These are phyloP conservation scores for Sarocladium brachiariae DNA, from an alignment of 2,329 filamentous ascomycete genomes.

Conservation along the genomic window DNA sequence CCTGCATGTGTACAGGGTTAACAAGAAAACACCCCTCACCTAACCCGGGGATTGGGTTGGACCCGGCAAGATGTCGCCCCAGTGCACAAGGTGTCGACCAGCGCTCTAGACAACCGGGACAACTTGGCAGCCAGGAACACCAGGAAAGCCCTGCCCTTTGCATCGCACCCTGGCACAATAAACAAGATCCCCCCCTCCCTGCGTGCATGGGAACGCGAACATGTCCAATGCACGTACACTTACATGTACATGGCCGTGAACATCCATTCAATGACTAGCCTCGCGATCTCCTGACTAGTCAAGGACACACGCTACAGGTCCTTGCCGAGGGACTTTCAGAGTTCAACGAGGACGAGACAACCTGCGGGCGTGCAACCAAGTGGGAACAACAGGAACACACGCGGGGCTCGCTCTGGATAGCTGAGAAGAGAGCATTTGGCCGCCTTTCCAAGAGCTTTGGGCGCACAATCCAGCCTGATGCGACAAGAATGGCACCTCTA, in stretches of 20 bases:
- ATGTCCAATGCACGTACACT: too few relatives aligned
- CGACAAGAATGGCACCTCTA: conserved; percentile 8
- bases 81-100: background rate
- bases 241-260: too few relatives aligned
- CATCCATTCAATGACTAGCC: too few relatives aligned
- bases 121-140: conserved; percentile 5
- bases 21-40: background rate
- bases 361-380: background rate
- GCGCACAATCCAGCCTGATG: conserved; percentile 9
- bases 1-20: background rate
- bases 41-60: background rate
- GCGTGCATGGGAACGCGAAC: background rate
- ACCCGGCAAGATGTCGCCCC: background rate
- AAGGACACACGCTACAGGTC: too few relatives aligned
- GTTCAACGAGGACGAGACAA: background rate
- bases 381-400: too few relatives aligned
- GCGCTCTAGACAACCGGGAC: background rate
- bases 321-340: background rate
- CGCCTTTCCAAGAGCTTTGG: conserved; percentile 2
- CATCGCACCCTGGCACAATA: background rate
- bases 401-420: too few relatives aligned
- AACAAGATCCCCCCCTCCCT: background rate
- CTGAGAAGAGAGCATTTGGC: too few relatives aligned
- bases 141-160: background rate
- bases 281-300: too few relatives aligned